Percentiles rank a stretch among this genome's conserved stretches.
Conservation (phyloP, 768 basidiomycete genomes). For the Phylloporus rhodoxanthus region DNA sequence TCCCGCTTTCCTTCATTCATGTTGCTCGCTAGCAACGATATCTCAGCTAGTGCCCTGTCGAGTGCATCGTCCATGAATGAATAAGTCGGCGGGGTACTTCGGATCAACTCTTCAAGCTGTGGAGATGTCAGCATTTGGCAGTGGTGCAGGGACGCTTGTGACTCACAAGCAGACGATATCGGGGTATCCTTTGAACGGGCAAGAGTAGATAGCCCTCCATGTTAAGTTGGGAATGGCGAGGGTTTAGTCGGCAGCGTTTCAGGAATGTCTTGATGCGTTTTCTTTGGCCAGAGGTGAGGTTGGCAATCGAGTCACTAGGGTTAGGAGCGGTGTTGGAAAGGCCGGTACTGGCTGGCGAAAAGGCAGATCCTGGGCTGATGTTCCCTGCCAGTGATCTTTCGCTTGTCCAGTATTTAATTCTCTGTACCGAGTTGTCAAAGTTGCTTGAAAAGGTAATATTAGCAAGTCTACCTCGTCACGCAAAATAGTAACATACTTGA, state of each 20-base stretch:
- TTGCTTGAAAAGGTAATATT: conserved; percentile 47
- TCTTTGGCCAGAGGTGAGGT: conserved; percentile 71
- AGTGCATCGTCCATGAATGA: conserved; percentile 78
- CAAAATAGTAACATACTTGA: conserved; percentile 61
- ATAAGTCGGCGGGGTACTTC: conserved; percentile 75
- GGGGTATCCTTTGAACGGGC: conserved; percentile 93
- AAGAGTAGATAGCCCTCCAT: conserved; percentile 90
- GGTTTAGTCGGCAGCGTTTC: conserved; percentile 84
- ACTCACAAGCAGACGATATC: conserved; percentile 89
- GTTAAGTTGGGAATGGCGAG: conserved; percentile 88
- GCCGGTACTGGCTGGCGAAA: conserved; percentile 56
- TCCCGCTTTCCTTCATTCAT: conserved; percentile 99
- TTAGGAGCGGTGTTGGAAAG: conserved; percentile 48
- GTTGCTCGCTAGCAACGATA: conserved; percentile 80
- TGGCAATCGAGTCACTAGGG: conserved; percentile 41
- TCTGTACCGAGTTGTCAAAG: conserved; percentile 87
- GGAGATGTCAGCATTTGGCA: conserved; percentile 2
- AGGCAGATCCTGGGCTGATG: conserved; percentile 30
- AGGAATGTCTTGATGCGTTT: conserved; percentile 86
- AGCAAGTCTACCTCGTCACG: conserved; percentile 7
- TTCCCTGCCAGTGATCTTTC: conserved; percentile 42
- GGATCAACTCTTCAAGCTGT: conserved; percentile 76
- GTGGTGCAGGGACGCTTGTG: conserved; percentile 2
- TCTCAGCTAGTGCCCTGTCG: conserved; percentile 80
- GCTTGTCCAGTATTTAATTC: conserved; percentile 80